These are phyloP conservation scores for Crotalaria pallida DNA, from an alignment of 306 rosid species.

Conservation along the genomic window DNA sequence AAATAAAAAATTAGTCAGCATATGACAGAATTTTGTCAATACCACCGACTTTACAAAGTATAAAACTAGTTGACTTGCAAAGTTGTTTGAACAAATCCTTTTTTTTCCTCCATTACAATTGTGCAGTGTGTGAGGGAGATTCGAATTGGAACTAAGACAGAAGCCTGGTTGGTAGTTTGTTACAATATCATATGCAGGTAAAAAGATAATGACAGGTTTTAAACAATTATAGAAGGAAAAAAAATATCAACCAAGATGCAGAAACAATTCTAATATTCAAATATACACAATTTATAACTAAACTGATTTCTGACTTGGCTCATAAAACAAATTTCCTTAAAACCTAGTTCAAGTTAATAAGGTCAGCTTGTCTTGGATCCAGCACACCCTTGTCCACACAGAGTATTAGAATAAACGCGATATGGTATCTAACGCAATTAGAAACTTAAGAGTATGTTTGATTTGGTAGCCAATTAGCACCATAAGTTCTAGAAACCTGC, in stretches of 20 bases:
- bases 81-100: no score
- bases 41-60: no score
- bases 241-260: not conserved
- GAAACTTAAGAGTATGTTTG: not conserved
- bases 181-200: no score
- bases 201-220: no score
- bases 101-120: no score
- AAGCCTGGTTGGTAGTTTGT: no score
- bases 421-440: not conserved
- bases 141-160: no score
- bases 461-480: conserved; percentile 7
- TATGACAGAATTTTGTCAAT: no score
- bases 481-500: not conserved
- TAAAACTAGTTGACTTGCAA: no score
- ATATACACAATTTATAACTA: not conserved
- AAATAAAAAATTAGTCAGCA: no score
- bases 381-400: not conserved
- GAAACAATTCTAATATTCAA: not conserved
- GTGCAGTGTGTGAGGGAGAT: no score
- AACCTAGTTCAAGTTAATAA: not conserved
- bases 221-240: no score
- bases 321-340: not conserved
- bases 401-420: not conserved
- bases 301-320: not conserved
- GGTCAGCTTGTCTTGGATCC: not conserved